phyloP scores from a whole-genome alignment of 1,139 yeast genomes.

The Candida sp. region DNA sequence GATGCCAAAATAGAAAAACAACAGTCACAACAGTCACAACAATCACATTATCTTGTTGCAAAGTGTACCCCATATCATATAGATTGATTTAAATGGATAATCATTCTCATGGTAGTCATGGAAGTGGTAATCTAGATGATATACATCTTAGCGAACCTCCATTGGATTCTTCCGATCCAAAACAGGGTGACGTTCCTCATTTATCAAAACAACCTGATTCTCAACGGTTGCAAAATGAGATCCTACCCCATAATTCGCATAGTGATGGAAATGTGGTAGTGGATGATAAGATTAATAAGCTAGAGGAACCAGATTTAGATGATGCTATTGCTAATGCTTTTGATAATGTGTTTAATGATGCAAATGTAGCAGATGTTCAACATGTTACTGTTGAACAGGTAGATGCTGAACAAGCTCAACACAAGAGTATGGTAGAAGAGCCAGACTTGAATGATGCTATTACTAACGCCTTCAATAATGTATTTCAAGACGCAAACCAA shows the following conservation, averaged over 20 bases:
- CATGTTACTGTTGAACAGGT: neutral
- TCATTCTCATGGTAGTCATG: neutral
- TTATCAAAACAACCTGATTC: neutral
- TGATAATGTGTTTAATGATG: neutral
- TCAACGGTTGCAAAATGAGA: slow-evolving; percentile 5
- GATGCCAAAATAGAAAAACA: slow-evolving; percentile 8
- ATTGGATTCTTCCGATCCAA: neutral
- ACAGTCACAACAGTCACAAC: slow-evolving; percentile 10
- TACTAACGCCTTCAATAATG: slow-evolving; percentile 8
- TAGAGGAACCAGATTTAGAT: slow-evolving; percentile 8
- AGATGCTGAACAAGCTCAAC: no score
- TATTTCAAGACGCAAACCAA: slow-evolving; percentile 5
- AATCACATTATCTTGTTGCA: slow-evolving; percentile 1
- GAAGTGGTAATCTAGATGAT: neutral
- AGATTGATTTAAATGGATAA: neutral
- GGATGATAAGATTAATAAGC: slow-evolving; percentile 17
- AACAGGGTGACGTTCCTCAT: neutral
- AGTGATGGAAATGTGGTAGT: slow-evolving; percentile 23
- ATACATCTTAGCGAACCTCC: neutral
- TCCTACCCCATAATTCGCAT: slow-evolving; percentile 4
- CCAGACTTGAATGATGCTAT: slow-evolving; percentile 18
- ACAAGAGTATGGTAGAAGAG: neutral
- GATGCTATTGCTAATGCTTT: slow-evolving; percentile 24
- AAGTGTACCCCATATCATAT: neutral
- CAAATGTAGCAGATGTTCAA: slow-evolving; percentile 1